Conservation (phyloP, 805 yeast species). For the Kurtzmaniella cleridarum region DNA sequence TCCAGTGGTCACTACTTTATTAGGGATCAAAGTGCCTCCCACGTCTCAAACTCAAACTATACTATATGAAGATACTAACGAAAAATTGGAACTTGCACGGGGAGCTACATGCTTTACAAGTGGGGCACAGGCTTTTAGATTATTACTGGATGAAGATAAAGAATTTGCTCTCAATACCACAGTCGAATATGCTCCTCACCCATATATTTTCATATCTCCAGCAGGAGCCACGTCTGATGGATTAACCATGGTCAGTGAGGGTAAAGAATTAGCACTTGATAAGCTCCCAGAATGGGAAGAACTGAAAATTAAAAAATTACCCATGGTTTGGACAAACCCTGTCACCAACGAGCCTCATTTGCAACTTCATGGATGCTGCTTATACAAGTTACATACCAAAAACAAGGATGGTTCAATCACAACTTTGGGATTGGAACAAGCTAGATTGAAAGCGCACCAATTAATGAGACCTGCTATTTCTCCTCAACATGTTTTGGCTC, state of each 20-base stretch:
- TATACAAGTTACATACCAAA: slow-evolving; percentile 53
- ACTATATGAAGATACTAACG: slow-evolving; percentile 57
- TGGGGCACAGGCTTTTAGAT: slow-evolving; percentile 73
- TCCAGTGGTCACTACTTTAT: slow-evolving; percentile 77
- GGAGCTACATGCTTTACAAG: slow-evolving; percentile 89
- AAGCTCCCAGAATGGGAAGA: slow-evolving; percentile 82
- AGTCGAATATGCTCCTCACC: slow-evolving; percentile 89
- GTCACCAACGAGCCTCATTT: slow-evolving; percentile 76
- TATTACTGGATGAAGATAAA: slow-evolving; percentile 64
- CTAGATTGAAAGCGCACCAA: slow-evolving; percentile 65
- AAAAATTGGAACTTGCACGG: slow-evolving; percentile 60
- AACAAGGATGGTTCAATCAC: slow-evolving; percentile 46
- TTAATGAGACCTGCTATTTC: slow-evolving; percentile 83
- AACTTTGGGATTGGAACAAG: slow-evolving; percentile 58
- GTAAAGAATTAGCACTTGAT: slow-evolving; percentile 60
- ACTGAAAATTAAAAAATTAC: slow-evolving; percentile 67
- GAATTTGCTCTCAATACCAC: slow-evolving; percentile 70
- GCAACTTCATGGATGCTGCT: slow-evolving; percentile 87
- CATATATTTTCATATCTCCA: slow-evolving; percentile 77
- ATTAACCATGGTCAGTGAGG: slow-evolving; percentile 77
- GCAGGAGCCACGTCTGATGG: slow-evolving; percentile 85
- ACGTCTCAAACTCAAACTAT: slow-evolving; percentile 57
- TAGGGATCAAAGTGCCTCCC: slow-evolving; percentile 79
- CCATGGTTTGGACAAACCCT: slow-evolving; percentile 91
- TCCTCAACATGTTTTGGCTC: slow-evolving; percentile 71